Conservation (phyloP, 352 stramenopile species). For the Phytophthora parvispora region DNA sequence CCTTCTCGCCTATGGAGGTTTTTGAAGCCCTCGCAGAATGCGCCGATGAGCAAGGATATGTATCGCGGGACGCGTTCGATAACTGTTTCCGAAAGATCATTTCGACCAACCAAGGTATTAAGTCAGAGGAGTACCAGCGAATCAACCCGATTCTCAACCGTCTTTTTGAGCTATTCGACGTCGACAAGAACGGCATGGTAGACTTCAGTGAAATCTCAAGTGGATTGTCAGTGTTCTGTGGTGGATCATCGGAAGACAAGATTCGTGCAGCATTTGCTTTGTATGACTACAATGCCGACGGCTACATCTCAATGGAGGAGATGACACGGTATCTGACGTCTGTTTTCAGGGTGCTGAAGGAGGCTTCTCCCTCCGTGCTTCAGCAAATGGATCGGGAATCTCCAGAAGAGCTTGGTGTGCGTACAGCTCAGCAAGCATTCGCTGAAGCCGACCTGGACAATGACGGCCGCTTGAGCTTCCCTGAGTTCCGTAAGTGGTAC, state of each 20-base stretch:
- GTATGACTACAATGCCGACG: slow-evolving; percentile 90
- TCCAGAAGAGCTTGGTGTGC: slow-evolving; percentile 64
- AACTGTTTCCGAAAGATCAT: slow-evolving; percentile 85
- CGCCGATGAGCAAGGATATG: slow-evolving; percentile 75
- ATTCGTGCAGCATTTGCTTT: slow-evolving; percentile 81
- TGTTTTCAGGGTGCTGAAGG: slow-evolving; percentile 89
- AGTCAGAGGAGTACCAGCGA: slow-evolving; percentile 62
- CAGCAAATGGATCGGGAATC: slow-evolving; percentile 62
- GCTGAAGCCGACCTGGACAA: slow-evolving; percentile 73
- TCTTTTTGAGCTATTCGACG: slow-evolving; percentile 87
- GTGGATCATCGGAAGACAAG: slow-evolving; percentile 82
- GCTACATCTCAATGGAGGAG: slow-evolving; percentile 86
- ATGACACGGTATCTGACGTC: slow-evolving; percentile 89
- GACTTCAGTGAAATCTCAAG: slow-evolving; percentile 91
- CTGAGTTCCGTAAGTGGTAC: slow-evolving; percentile 89
- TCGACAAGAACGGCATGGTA: slow-evolving; percentile 87
- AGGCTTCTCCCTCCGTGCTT: slow-evolving; percentile 65
- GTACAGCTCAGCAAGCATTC: slow-evolving; percentile 84
- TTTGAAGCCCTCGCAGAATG: slow-evolving; percentile 81
- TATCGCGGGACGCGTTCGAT: slow-evolving; percentile 81
- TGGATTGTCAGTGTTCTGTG: slow-evolving; percentile 88
- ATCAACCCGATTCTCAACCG: slow-evolving; percentile 83
- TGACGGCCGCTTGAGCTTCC: slow-evolving; percentile 78
- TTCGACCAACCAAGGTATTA: slow-evolving; percentile 58
- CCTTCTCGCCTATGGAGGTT: slow-evolving; percentile 80